Base-by-base conservation (phyloP, 176 grass and related monocot genomes). In the Metroxylon sagu region DNA sequence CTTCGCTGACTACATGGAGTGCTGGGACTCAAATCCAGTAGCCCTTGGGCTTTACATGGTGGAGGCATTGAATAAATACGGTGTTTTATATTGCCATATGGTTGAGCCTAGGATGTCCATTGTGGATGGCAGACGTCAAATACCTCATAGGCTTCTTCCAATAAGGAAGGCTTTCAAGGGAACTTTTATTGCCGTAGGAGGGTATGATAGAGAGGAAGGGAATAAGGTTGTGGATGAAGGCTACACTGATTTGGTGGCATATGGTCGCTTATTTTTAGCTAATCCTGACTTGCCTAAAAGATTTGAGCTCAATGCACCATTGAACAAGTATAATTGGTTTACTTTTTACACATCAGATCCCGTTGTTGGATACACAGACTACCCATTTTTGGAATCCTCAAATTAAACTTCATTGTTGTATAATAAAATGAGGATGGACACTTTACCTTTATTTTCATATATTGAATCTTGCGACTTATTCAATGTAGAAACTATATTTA, bases 181-280 rank as follows among this genome's bases (percentile, higher is more conserved):
- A 43, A 70, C 19, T 5, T 76, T 82, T 73, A 79, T 90, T 14
- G 85, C 78, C 2, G 77, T 19, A 0, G 76, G 80, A 56, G 80
- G 85, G 50, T 89, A 89, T 14, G 59, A 52, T 63, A 80, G 65
- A 58, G 85, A 80, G 60, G 71, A 69, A 23, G 85, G 80, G 15
- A 77, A 77, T 48, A 74, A 17, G 57, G 80, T 49, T 19, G 59
- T 89, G 57, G 26, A n/a, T 5, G 69, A 62, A 16, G 80, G 80
- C 1, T 80, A 89, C 18, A 52, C 76, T 1, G 80, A 84, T 54
- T 54, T 89, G 64, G 80, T 84, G 0, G 69, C 54, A 0, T 89
- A 74, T n/a, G 80, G 80, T 12, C 77, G 81, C 15, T 61, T 67
- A 43, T 89, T 89, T 67, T 73, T 84, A 73, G 80, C 80, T 6